phyloP scores from a whole-genome alignment of 805 yeast species.

The Sugiyamaella mastotermitis region DNA sequence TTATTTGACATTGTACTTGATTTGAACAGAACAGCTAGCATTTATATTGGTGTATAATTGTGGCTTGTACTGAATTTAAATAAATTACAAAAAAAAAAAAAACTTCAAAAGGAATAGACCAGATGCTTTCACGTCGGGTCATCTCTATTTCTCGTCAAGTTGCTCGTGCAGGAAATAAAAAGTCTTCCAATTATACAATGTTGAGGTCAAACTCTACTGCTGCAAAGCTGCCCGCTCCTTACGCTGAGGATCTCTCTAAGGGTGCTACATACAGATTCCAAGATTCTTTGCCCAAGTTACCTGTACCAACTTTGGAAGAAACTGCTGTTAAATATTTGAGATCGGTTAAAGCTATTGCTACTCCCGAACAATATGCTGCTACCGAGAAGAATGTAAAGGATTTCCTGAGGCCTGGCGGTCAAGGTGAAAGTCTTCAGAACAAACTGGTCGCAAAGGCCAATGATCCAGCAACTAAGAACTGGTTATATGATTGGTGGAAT shows the following conservation, averaged over 20 bases:
- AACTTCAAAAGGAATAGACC: no score
- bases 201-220: slow-evolving; percentile 27
- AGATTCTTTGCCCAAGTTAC: slow-evolving; percentile 68
- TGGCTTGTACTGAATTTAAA: no score
- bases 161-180: no score
- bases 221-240: slow-evolving; percentile 19
- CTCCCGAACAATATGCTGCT: slow-evolving; percentile 45
- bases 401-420: slow-evolving; percentile 56
- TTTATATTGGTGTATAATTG: no score
- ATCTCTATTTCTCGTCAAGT: no score
- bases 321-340: slow-evolving; percentile 66
- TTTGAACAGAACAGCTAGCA: no score
- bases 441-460: slow-evolving; percentile 54
- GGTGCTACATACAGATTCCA: slow-evolving; percentile 74
- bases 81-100: no score
- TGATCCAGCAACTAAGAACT: slow-evolving; percentile 58
- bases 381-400: slow-evolving; percentile 56
- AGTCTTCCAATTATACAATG: no score
- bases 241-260: slow-evolving; percentile 35
- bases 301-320: slow-evolving; percentile 74
- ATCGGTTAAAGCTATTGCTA: slow-evolving; percentile 62
- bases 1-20: no score
- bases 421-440: slow-evolving; percentile 62
- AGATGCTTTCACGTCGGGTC: no score
- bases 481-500: slow-evolving; percentile 94